Evolutionary conservation across 1,284 basidiomycete genomes (phyloP).

Genomic region (Sporisorium scitamineum): DNA sequence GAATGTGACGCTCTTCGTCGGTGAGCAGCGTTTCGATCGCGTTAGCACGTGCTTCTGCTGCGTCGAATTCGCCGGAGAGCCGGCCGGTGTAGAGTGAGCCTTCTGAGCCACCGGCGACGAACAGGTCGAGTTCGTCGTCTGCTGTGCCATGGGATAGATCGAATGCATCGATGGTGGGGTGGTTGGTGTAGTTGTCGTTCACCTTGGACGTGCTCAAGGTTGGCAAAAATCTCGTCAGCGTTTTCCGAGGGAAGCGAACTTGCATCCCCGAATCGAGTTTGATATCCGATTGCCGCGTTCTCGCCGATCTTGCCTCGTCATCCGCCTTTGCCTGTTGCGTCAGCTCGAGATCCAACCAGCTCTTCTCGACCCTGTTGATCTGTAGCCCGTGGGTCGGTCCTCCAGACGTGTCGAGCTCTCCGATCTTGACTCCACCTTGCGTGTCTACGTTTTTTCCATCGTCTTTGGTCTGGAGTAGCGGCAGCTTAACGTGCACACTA

Average conservation of each 20-base stretch:
- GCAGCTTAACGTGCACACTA: constrained; percentile 47
- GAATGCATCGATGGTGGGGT: constrained; percentile 51
- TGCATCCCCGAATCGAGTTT: constrained; percentile 26
- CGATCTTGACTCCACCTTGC: constrained; percentile 55
- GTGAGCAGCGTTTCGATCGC: constrained; percentile 18
- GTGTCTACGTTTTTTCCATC: constrained; percentile 42
- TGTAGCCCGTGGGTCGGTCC: constrained; percentile 21
- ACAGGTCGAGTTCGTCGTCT: constrained; percentile 41
- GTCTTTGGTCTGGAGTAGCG: constrained; percentile 45
- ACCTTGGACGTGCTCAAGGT: constrained; percentile 30
- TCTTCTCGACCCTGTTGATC: constrained; percentile 25
- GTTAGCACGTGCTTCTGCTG: background rate
- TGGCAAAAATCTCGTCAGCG: constrained; percentile 24
- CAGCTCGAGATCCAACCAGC: constrained; percentile 40
- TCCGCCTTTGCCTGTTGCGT: background rate
- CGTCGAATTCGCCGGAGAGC: constrained; percentile 15
- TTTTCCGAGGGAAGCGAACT: constrained; percentile 24
- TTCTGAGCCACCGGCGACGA: constrained; percentile 50
- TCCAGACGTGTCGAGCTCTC: constrained; percentile 22
- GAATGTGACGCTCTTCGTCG: constrained; percentile 20
- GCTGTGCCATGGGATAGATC: constrained; percentile 33
- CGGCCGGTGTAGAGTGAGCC: constrained; percentile 41
- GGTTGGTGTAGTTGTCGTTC: constrained; percentile 50
- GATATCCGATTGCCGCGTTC: constrained; percentile 30
- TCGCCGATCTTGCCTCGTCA: constrained; percentile 18